Conservation (phyloP, 208 protist species). For the Naegleria fowleri region DNA sequence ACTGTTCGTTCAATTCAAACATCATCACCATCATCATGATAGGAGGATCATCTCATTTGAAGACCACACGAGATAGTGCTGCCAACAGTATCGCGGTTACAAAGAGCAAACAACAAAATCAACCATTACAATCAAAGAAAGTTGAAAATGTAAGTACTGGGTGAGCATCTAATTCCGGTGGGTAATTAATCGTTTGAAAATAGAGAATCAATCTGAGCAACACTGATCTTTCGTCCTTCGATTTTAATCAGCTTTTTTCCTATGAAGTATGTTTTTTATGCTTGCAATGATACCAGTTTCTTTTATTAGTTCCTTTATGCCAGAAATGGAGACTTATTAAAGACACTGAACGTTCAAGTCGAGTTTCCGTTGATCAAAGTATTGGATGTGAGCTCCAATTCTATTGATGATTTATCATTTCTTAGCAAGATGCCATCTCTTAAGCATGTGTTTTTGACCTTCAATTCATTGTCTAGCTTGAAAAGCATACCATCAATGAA, state of each 20-base stretch:
- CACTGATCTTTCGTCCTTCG: neutral
- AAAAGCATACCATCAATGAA: neutral
- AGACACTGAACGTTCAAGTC: neutral
- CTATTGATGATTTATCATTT: neutral
- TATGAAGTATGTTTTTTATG: constrained; percentile 10
- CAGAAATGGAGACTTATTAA: neutral
- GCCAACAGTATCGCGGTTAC: too few species aligned
- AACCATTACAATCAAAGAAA: neutral
- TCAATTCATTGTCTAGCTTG: neutral
- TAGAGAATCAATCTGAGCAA: constrained; percentile 17
- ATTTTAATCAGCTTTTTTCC: neutral
- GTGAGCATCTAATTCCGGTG: too few species aligned
- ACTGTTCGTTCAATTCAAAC: too few species aligned
- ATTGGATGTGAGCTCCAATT: neutral
- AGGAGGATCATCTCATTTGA: too few species aligned
- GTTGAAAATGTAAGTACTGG: neutral
- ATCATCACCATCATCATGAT: too few species aligned
- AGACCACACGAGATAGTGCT: too few species aligned
- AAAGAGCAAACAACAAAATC: too few species aligned
- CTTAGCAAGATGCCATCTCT: neutral
- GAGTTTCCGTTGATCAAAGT: neutral
- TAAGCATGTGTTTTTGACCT: neutral
- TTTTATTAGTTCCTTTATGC: neutral
- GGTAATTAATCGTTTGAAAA: too few species aligned
- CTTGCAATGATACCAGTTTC: neutral